phyloP scores from a whole-genome alignment of 305 asterid genomes.

The Petunia hybrid region DNA sequence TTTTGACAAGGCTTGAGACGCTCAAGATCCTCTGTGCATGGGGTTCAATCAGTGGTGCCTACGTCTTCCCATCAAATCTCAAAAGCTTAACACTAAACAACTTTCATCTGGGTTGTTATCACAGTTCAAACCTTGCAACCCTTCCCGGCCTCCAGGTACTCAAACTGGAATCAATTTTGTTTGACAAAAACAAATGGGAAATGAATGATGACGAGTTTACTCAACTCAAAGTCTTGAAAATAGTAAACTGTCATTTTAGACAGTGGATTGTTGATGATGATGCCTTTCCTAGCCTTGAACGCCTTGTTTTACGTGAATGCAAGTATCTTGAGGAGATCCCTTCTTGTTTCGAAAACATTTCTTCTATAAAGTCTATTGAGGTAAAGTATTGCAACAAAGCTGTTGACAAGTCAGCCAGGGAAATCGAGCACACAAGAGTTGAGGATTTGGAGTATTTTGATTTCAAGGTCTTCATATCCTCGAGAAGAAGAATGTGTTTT shows the following conservation, averaged over 20 bases:
- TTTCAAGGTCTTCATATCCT: constrained; percentile 18
- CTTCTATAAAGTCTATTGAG: constrained; percentile 30
- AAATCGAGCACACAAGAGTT: constrained; percentile 31
- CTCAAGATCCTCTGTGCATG: too few species aligned
- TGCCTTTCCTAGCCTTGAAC: constrained; percentile 33
- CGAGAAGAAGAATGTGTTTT: neutral
- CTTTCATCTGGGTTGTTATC: too few species aligned
- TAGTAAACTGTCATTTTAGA: neutral
- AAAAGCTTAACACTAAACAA: too few species aligned
- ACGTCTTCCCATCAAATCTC: too few species aligned
- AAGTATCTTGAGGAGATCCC: constrained; percentile 33
- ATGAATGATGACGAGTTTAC: neutral
- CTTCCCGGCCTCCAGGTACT: too few species aligned
- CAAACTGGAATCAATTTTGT: too few species aligned
- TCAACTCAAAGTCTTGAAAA: too few species aligned
- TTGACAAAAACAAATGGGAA: neutral
- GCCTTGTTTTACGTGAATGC: constrained; percentile 16
- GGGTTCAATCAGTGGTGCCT: too few species aligned
- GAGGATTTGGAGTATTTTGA: constrained; percentile 28
- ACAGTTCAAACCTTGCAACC: too few species aligned
- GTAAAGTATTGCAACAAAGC: neutral
- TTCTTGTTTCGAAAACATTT: constrained; percentile 27
- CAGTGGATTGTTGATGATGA: constrained; percentile 30
- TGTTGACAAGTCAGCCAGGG: constrained; percentile 32
- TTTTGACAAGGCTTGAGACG: too few species aligned